A percentile compares a stretch with the other conserved stretches of the same genome.
Evolutionary conservation across 495 filamentous ascomycete genomes (phyloP).

Genomic region (Trichoderma reesei): DNA sequence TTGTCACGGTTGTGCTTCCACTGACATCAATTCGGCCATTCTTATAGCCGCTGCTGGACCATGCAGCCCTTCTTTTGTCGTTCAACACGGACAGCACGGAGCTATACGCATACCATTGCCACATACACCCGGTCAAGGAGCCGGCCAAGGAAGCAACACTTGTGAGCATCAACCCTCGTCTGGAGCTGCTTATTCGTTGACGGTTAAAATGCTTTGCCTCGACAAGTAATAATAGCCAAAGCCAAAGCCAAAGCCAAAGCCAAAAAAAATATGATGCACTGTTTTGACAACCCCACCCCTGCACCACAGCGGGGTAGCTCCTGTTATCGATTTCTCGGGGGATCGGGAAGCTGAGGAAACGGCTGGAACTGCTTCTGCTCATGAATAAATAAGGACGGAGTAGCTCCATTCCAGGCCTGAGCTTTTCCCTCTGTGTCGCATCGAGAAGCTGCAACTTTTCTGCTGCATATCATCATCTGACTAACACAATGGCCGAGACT

Average conservation of each 20-base stretch:
- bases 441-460: not conserved
- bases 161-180: not conserved
- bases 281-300: no score
- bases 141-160: not conserved
- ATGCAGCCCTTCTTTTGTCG: not conserved
- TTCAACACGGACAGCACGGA: not conserved
- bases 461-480: not conserved
- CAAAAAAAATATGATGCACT: no score
- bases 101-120: not conserved
- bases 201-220: not conserved
- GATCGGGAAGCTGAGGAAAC: no score
- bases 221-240: no score
- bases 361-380: no score
- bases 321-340: no score
- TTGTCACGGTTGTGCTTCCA: not conserved
- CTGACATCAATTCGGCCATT: not conserved
- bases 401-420: not conserved
- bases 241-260: no score
- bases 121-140: not conserved
- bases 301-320: not conserved
- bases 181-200: not conserved
- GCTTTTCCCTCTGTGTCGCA: not conserved
- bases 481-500: conserved; percentile 33
- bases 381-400: not conserved
- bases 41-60: not conserved